Evolutionary conservation across 176 grass and related monocot genomes (phyloP).

Genomic region (Areca catechu): DNA sequence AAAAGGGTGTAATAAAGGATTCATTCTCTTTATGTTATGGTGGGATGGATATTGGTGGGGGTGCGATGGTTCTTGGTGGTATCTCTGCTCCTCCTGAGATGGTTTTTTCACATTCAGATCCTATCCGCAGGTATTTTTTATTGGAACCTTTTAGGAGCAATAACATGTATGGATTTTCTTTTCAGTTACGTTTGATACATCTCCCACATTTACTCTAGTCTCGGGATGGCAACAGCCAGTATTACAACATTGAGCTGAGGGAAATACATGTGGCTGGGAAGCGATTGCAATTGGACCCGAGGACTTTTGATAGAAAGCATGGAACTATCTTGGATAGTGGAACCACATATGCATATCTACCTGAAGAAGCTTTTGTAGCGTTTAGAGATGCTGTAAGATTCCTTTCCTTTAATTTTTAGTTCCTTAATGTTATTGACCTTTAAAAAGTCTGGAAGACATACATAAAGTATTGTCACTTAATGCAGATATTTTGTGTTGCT

Average conservation of each 20-base stretch:
- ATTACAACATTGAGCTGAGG: constrained; percentile 98
- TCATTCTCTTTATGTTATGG: constrained; percentile 97
- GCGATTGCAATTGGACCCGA: constrained; percentile 58
- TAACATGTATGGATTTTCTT: constrained; percentile 16
- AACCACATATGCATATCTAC: constrained; percentile 95
- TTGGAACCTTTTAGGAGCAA: neutral
- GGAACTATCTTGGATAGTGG: constrained; percentile 98
- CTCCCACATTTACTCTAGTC: constrained; percentile 39
- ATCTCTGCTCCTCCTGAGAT: constrained; percentile 58
- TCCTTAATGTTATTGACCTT: neutral
- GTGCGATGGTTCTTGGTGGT: constrained; percentile 92
- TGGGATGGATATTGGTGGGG: constrained; percentile 97
- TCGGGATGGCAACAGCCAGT: constrained; percentile 75
- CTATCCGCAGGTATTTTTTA: constrained; percentile 60
- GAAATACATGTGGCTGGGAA: constrained; percentile 88
- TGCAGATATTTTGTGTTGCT: too few species aligned
- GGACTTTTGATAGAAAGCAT: constrained; percentile 58
- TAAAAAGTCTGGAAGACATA: too few species aligned
- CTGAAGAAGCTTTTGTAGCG: constrained; percentile 78
- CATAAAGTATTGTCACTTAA: too few species aligned
- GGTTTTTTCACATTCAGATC: constrained; percentile 69
- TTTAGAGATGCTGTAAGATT: constrained; percentile 89
- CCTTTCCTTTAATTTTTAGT: constrained; percentile 2
- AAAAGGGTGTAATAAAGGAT: constrained; percentile 80
- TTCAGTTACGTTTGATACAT: constrained; percentile 37